Conservation (phyloP, 2,329 filamentous ascomycete species). For the Fusarium sp. region DNA sequence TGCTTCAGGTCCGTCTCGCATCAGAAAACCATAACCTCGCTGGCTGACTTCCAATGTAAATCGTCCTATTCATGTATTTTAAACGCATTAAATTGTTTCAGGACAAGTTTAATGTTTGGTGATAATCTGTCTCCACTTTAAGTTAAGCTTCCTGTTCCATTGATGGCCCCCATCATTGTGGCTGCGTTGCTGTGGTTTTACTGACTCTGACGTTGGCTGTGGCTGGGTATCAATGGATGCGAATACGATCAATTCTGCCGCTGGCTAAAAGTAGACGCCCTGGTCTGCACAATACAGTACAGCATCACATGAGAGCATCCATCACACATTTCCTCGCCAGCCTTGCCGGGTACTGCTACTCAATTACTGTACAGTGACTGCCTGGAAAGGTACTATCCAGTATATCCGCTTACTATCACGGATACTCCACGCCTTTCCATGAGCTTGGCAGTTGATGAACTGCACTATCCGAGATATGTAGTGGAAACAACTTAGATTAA, state of each 20-base stretch:
- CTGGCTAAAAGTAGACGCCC: not conserved
- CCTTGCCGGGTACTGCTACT: not conserved
- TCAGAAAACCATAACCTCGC: not conserved
- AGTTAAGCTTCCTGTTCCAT: not conserved
- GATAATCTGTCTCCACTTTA: not conserved
- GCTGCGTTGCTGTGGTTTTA: not conserved
- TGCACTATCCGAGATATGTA: not conserved
- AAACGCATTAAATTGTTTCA: not conserved
- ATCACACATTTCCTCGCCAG: not conserved
- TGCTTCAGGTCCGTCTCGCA: not conserved
- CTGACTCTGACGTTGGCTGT: not conserved
- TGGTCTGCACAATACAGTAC: not conserved
- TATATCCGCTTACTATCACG: not conserved
- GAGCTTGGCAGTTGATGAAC: not conserved
- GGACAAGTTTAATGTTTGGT: not conserved
- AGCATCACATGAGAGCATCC: constrained; percentile 1
- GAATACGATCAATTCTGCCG: constrained; percentile 1
- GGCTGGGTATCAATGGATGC: not conserved
- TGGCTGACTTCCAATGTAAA: not conserved
- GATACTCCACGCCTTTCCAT: not conserved
- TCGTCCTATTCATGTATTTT: not conserved
- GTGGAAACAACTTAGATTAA: constrained; percentile 8
- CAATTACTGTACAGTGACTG: not conserved
- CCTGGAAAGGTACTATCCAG: not conserved
- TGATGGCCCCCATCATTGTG: not conserved